Percentiles rank a stretch among this genome's conserved stretches.
These are phyloP conservation scores for Sporothrix protearum DNA, from an alignment of 2,329 filamentous ascomycete species.

Conservation along the genomic window DNA sequence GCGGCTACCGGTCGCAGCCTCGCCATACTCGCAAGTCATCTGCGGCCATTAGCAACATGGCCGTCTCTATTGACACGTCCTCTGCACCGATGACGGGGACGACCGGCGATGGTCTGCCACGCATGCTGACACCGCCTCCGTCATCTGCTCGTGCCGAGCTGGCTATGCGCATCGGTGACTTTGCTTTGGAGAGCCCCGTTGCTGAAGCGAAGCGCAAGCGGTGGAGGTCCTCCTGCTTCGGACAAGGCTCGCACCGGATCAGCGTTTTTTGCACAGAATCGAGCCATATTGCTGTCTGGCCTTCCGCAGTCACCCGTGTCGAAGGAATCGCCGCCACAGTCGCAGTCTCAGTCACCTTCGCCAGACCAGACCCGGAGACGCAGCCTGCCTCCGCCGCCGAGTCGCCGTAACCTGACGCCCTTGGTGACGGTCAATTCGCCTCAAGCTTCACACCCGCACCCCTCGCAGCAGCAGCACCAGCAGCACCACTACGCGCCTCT, in stretches of 20 bases:
- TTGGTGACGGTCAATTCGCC: constrained; percentile 16
- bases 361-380: not conserved
- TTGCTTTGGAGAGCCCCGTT: constrained; percentile 21
- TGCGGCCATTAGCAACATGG: not conserved
- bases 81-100: not conserved
- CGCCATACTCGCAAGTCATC: not conserved
- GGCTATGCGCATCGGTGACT: constrained; percentile 20
- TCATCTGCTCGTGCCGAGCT: constrained; percentile 20
- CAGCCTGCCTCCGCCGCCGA: not conserved
- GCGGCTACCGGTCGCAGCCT: not conserved
- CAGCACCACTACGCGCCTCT: not conserved
- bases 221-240: not conserved
- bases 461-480: not conserved
- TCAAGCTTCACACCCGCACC: not conserved
- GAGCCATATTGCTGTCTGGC: constrained; percentile 25
- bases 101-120: not conserved
- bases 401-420: constrained; percentile 21
- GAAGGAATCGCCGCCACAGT: constrained; percentile 9
- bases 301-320: constrained; percentile 20
- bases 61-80: constrained; percentile 12
- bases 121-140: constrained; percentile 25
- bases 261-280: constrained; percentile 26
- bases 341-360: not conserved
- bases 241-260: not conserved
- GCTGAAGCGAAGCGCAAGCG: not conserved